phyloP scores from a whole-genome alignment of 2,329 filamentous ascomycete genomes.

The Talaromyces marneffei region DNA sequence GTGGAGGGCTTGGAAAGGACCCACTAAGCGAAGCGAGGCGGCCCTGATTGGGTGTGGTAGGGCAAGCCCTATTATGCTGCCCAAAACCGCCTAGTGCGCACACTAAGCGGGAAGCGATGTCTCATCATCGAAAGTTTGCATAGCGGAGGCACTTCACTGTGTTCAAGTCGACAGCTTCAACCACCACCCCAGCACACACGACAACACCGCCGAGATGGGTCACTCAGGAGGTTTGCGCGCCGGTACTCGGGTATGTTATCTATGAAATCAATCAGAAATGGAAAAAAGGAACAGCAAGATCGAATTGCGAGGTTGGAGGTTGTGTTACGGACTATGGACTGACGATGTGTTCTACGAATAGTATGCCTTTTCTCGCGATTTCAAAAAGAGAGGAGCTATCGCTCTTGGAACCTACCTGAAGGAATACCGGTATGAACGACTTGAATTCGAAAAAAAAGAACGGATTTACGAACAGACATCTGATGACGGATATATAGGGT shows the following conservation, averaged over 20 bases:
- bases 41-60: constrained; percentile 20
- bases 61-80: constrained; percentile 20
- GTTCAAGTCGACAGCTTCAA: constrained; percentile 30
- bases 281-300: neutral
- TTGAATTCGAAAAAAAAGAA: neutral
- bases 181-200: constrained; percentile 30
- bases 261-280: neutral
- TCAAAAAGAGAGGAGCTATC: constrained; percentile 95
- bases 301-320: neutral
- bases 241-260: constrained; percentile 69
- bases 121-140: constrained; percentile 22
- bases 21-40: constrained; percentile 20
- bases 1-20: constrained; percentile 18
- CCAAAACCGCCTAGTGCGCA: constrained; percentile 15
- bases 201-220: constrained; percentile 66
- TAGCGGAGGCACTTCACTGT: constrained; percentile 26
- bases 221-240: constrained; percentile 80
- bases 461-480: constrained; percentile 22
- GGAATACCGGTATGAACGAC: constrained; percentile 71
- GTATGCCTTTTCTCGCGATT: constrained; percentile 90
- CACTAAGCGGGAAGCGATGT: constrained; percentile 23
- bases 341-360: constrained; percentile 36
- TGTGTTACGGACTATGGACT: constrained; percentile 21
- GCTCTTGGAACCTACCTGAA: constrained; percentile 88
- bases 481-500: constrained; percentile 58